Percentiles rank a stretch among this genome's conserved stretches.
Evolutionary conservation across 129 eudicot species (phyloP).

Genomic region (Gnaphalium uliginosum): DNA sequence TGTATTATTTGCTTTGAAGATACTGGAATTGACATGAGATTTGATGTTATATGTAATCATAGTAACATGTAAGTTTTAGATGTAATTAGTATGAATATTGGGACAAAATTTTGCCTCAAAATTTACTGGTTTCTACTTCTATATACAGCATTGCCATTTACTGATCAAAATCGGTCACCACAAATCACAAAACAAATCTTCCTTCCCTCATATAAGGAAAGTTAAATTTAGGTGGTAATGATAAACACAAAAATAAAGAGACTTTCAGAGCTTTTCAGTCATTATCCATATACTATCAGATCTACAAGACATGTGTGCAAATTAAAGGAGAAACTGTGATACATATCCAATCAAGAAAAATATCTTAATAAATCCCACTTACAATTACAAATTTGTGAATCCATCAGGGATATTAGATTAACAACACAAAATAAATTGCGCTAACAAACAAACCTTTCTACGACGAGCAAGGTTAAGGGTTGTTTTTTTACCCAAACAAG

Average conservation of each 20-base stretch:
- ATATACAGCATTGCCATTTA: conserved; percentile 9
- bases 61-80: conserved; percentile 12
- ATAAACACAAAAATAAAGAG: conserved; percentile 7
- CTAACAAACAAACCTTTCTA: conserved; percentile 35
- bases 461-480: conserved; percentile 16
- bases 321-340: neutral
- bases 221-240: neutral
- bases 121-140: neutral
- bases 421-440: conserved; percentile 11
- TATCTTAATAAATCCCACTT: neutral
- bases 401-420: conserved; percentile 9
- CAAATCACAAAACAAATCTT: conserved; percentile 19
- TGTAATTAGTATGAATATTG: conserved; percentile 19
- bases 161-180: conserved; percentile 17
- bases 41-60: neutral
- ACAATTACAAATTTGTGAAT: neutral
- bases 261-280: neutral
- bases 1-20: conserved; percentile 4
- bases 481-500: conserved; percentile 23
- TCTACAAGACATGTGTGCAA: conserved; percentile 5
- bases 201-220: conserved; percentile 2
- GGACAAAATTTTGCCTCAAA: conserved; percentile 5
- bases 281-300: neutral
- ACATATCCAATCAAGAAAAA: neutral
- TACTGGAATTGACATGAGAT: neutral